Conservation (phyloP, 2,329 filamentous ascomycete species). For the Beauveria sp. region DNA sequence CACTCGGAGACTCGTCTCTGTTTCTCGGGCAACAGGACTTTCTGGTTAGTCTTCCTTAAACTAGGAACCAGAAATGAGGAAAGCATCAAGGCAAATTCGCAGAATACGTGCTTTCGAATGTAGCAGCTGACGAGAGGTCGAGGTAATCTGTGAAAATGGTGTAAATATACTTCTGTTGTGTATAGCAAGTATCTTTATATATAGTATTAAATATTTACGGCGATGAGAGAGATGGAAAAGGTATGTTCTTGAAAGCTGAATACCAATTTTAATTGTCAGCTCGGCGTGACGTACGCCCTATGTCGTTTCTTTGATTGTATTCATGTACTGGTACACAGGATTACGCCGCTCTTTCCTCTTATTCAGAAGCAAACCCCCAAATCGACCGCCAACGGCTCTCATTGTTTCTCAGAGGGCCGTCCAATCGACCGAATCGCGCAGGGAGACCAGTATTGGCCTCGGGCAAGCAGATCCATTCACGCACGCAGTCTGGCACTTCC, state of each 20-base stretch:
- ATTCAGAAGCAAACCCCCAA: slow-evolving; percentile 41
- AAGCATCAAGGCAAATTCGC: too few species aligned
- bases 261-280: not conserved
- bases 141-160: not conserved
- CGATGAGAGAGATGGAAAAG: not conserved
- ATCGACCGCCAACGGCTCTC: slow-evolving; percentile 56
- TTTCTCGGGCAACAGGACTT: too few species aligned
- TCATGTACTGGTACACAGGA: not conserved
- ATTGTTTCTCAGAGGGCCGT: slow-evolving; percentile 52
- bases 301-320: not conserved
- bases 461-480: slow-evolving; percentile 81
- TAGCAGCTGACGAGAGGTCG: not conserved
- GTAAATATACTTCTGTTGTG: not conserved
- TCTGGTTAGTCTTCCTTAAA: too few species aligned
- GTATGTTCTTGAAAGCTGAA: not conserved
- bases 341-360: not conserved
- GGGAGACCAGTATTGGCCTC: slow-evolving; percentile 57
- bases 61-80: too few species aligned
- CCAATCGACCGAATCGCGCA: slow-evolving; percentile 57
- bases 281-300: not conserved
- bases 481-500: slow-evolving; percentile 76
- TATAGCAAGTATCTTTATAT: not conserved
- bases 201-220: not conserved
- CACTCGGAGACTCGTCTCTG: too few species aligned
- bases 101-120: too few species aligned